Conservation (phyloP, 225 moss, liverwort and hornwort genomes). For the Polytrichum commune region DNA sequence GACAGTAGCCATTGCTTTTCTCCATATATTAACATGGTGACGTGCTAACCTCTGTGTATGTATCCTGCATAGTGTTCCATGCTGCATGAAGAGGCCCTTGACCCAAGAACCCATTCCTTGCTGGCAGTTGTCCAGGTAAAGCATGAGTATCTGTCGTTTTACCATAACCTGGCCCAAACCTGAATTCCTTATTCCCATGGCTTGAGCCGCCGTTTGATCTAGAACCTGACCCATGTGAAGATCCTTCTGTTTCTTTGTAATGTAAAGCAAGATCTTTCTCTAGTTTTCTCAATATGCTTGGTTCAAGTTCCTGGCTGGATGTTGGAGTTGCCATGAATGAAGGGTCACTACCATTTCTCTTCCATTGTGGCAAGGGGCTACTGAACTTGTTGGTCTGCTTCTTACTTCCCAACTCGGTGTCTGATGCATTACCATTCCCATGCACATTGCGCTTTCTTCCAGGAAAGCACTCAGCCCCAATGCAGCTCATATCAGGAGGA, state of each 20-base stretch:
- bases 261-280: conserved; percentile 42
- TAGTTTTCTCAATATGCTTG: conserved; percentile 39
- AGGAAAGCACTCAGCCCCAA: conserved; percentile 82
- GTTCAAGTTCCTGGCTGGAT: conserved; percentile 59
- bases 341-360: conserved; percentile 38
- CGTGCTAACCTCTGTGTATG: conserved; percentile 70
- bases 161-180: conserved; percentile 25
- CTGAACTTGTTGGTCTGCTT: conserved; percentile 38
- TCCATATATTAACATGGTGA: conserved; percentile 3
- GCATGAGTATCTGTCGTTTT: conserved; percentile 37
- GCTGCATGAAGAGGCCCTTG: conserved; percentile 92
- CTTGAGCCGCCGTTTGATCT: conserved; percentile 37
- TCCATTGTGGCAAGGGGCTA: conserved; percentile 41
- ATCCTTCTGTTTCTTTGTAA: conserved; percentile 41
- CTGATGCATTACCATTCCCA: conserved; percentile 46
- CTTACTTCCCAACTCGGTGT: conserved; percentile 50
- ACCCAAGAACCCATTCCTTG: conserved; percentile 45
- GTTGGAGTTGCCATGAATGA: conserved; percentile 43
- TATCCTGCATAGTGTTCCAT: conserved; percentile 89
- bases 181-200: conserved; percentile 36
- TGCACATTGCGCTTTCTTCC: conserved; percentile 57
- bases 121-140: conserved; percentile 19
- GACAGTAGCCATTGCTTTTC: background rate
- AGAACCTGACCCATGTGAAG: conserved; percentile 49
- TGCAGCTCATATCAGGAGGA: conserved; percentile 78